These are phyloP conservation scores for Isoetes engelmannii DNA, from an alignment of 83 land plant genomes.

Conservation along the genomic window DNA sequence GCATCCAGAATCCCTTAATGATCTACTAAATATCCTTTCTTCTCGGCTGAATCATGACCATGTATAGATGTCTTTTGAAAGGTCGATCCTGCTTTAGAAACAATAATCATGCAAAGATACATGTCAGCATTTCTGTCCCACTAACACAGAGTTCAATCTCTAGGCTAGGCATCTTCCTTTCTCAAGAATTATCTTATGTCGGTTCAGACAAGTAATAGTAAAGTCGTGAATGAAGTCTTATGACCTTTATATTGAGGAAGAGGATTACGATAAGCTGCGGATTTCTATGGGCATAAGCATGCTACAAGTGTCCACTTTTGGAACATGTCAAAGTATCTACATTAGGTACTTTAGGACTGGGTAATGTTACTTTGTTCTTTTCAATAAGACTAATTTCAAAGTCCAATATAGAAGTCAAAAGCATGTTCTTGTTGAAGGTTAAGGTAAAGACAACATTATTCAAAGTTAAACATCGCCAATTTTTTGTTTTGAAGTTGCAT, in stretches of 20 bases:
- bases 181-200: not conserved
- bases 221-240: not conserved
- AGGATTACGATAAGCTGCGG: not conserved
- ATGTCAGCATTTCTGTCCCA: not conserved
- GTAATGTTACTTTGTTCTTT: too few relatives aligned
- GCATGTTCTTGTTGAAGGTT: too few relatives aligned
- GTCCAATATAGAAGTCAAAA: too few relatives aligned
- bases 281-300: too few relatives aligned
- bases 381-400: too few relatives aligned
- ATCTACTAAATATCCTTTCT: constrained; percentile 3
- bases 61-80: not conserved
- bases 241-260: constrained; percentile 9
- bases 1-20: not conserved
- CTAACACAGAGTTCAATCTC: not conserved
- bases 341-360: too few relatives aligned
- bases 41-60: constrained; percentile 2
- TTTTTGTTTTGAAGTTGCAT: too few relatives aligned
- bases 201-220: not conserved
- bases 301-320: too few relatives aligned
- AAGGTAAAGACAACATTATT: too few relatives aligned
- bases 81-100: not conserved
- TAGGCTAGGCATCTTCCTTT: constrained; percentile 7
- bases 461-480: too few relatives aligned
- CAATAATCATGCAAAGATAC: not conserved
- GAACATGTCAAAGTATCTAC: too few relatives aligned